phyloP scores from a whole-genome alignment of 1,284 basidiomycete species.

The Cutaneotrichosporon cavernicola region DNA sequence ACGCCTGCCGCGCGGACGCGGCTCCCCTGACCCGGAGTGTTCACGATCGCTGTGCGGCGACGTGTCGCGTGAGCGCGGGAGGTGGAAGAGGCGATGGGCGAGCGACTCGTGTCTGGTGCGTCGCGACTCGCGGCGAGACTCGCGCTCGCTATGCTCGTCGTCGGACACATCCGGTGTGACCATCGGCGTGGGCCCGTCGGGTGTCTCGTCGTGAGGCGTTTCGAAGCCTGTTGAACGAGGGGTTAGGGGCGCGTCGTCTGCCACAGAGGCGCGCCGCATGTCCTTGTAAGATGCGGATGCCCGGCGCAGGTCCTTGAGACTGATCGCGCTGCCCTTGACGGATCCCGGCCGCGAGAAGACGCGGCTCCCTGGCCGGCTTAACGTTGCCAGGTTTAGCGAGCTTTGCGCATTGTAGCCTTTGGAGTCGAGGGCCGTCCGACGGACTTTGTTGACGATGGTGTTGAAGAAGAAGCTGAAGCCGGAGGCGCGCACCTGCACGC shows the following conservation, averaged over 20 bases:
- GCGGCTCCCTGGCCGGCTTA: background rate
- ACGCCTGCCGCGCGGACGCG: background rate
- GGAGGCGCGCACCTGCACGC: conserved; percentile 45
- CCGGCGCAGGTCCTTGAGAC: background rate
- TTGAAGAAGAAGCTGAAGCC: conserved; percentile 53
- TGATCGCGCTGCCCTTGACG: background rate
- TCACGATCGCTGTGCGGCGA: background rate
- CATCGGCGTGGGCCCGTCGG: background rate
- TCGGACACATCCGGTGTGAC: conserved; percentile 7
- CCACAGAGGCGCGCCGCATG: background rate
- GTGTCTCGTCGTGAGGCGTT: background rate
- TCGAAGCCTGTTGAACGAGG: background rate
- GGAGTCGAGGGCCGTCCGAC: conserved; percentile 49
- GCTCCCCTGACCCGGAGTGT: background rate
- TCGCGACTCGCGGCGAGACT: background rate
- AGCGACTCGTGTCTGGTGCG: background rate
- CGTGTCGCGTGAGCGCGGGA: conserved; percentile 4
- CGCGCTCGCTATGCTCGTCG: conserved; percentile 9
- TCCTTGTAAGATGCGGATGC: background rate
- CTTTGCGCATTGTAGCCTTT: conserved; percentile 33
- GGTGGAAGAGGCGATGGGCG: conserved; percentile 8
- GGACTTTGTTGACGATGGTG: conserved; percentile 44
- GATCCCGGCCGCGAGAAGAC: background rate
- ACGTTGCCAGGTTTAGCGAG: background rate
- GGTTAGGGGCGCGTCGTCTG: background rate